Evolutionary conservation across 2,329 filamentous ascomycete species (phyloP), one percentile per base, ranked within the genome.

Genomic region (Trichophyton simii): DNA sequence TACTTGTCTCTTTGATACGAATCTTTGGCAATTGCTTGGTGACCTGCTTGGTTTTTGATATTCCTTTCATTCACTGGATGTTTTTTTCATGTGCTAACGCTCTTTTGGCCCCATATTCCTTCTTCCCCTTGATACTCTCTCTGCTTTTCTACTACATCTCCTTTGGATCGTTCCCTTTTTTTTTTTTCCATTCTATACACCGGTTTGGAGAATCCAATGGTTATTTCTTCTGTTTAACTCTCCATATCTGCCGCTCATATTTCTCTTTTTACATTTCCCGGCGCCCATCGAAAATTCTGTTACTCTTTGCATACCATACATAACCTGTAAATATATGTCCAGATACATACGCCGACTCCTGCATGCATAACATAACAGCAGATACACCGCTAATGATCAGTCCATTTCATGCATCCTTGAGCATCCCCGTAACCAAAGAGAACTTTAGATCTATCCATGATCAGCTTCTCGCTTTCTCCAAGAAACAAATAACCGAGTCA

Each of bases 401-500:
- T 22, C 25, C 20, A 20, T 15, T n/a, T 7, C n/a, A 44, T 44
- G 41, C 41, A 18, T 15, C 18, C n/a, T 31, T 18, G 15, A 18
- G 41, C 13, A 22, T 28, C 28, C 31, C 13, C 15, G 22, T 15
- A 15, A 15, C 9, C 22, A 31, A 31, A 54, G 44, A 7, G 18
- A 22, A 9, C 20, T 48, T 38, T 13, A 1, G 3, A 38, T 38
- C 34, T 38, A 13, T 13, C 44, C 20, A 13, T 25, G 46, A 50
- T 50, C 46, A 28, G 25, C 9, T 36, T 36, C 50, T 55, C 28
- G 6, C 25, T 9, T 18, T 20, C 50, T 34, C 28, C n/a, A 55
- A 9, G 4, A 54, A 60, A 41, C 60, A 62, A 7, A 64, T 25
- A n/a, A 42, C 38, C 22, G 42, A 20, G 1, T 59, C 62, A 34